These are phyloP conservation scores for Metschnikowia amazonensis DNA, from an alignment of 805 yeast genomes.

Conservation along the genomic window DNA sequence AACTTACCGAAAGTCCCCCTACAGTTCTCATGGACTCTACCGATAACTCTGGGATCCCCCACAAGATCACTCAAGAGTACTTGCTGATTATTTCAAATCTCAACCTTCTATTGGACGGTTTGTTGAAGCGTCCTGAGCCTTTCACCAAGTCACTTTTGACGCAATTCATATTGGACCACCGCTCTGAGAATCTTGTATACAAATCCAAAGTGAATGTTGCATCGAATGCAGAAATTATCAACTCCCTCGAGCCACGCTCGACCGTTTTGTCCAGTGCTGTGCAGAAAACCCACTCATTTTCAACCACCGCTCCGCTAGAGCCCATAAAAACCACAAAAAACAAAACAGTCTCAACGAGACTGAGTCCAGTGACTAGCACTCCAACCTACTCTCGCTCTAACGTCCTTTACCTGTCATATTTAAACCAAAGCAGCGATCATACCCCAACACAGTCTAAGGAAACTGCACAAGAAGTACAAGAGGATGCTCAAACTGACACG, in stretches of 20 bases:
- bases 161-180: constrained; percentile 1
- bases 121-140: constrained; percentile 1
- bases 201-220: not conserved
- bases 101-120: constrained; percentile 1
- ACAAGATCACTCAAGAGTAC: not conserved
- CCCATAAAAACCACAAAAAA: not conserved
- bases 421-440: constrained; percentile 6
- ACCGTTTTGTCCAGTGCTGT: not conserved
- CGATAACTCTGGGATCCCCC: not conserved
- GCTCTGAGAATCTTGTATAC: not conserved
- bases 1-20: not conserved
- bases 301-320: constrained; percentile 9
- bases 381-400: constrained; percentile 9
- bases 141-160: constrained; percentile 1
- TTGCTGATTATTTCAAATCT: not conserved
- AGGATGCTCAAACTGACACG: not conserved
- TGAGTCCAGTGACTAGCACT: not conserved
- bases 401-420: constrained; percentile 16
- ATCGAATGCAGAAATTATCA: not conserved
- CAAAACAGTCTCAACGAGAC: not conserved
- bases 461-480: not conserved
- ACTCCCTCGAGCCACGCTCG: not conserved
- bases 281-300: constrained; percentile 6
- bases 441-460: not conserved
- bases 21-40: not conserved